Evolutionary conservation across 1,284 basidiomycete genomes (phyloP), one percentile per base, ranked within the genome.

Genomic region (Chalciporus sp.): DNA sequence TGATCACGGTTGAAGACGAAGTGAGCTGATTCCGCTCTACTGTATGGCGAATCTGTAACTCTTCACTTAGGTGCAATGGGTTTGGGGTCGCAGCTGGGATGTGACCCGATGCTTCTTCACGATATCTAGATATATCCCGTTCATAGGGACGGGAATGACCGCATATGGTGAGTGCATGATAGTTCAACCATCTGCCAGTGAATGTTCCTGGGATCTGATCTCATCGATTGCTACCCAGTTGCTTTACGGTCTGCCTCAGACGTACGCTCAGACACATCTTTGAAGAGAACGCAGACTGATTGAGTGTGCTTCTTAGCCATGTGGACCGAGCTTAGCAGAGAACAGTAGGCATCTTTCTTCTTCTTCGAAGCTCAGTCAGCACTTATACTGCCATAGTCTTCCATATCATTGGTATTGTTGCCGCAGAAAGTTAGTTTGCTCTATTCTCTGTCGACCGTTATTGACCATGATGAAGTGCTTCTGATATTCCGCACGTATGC

Each of bases 401-500:
- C 27, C 65, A 63, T 42, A 55, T 42, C 4, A 1, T 65, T 6
- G 37, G 51, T 17, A 54, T 63, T 19, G 19, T 51, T 26, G 57
- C 58, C 7, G 53, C 61, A 7, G 61, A 63, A 52, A 19, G 61
- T 65, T 0, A 2, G 49, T 42, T 19, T 0, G n/a, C 9, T 56
- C 2, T 1, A n/a, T 14, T 40, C 16, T 4, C 16, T 57, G 26
- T 33, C 3, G 16, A 26, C 7, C 5, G 17, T 9, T 2, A n/a
- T 7, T 31, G 20, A 46, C 48, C 14, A 12, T 23, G 5, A n/a
- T 27, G 12, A 46, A 64, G 64, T 45, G 20, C 60, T 66, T 39
- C 50, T 63, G 3, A 5, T 57, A 43, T 10, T 63, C 17, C 62
- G 60, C 42, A 64, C 61, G 4, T 64, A 53, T n/a, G 64, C 64